A percentile compares a stretch with the other conserved stretches of the same genome.
These are phyloP conservation scores for Pythium rishiriense DNA, from an alignment of 352 stramenopile species.

Conservation along the genomic window DNA sequence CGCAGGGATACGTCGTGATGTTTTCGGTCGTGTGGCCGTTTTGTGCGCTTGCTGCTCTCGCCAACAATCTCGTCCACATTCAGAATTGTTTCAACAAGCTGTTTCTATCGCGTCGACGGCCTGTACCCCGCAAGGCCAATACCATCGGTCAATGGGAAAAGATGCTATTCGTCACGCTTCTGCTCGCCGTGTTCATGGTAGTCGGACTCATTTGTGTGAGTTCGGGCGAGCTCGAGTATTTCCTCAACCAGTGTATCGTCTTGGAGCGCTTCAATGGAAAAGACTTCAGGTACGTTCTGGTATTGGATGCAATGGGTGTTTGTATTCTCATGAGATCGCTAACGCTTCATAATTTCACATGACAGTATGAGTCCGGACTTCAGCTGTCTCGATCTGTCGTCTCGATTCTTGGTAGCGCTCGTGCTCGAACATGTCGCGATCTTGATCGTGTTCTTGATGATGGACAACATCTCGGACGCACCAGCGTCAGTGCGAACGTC, in stretches of 20 bases:
- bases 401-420: slow-evolving; percentile 76
- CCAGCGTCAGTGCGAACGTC: slow-evolving; percentile 71
- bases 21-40: slow-evolving; percentile 89
- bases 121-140: slow-evolving; percentile 79
- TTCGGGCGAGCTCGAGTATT: slow-evolving; percentile 83
- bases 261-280: slow-evolving; percentile 77
- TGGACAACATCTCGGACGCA: slow-evolving; percentile 82
- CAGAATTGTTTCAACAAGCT: slow-evolving; percentile 86
- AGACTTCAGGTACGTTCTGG: slow-evolving; percentile 65
- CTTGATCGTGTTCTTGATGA: slow-evolving; percentile 73
- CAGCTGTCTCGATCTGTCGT: slow-evolving; percentile 72
- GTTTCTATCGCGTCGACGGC: slow-evolving; percentile 62
- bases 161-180: slow-evolving; percentile 81
- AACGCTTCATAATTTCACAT: not conserved
- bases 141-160: slow-evolving; percentile 89
- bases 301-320: not conserved
- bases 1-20: slow-evolving; percentile 86
- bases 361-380: slow-evolving; percentile 82
- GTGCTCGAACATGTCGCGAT: slow-evolving; percentile 76
- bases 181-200: slow-evolving; percentile 81
- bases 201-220: slow-evolving; percentile 85
- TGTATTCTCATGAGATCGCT: not conserved
- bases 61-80: slow-evolving; percentile 84
- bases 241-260: slow-evolving; percentile 68
- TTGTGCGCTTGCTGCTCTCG: slow-evolving; percentile 71